Conservation (phyloP, 257 asterid species). For the Solanum chiquidenum region DNA sequence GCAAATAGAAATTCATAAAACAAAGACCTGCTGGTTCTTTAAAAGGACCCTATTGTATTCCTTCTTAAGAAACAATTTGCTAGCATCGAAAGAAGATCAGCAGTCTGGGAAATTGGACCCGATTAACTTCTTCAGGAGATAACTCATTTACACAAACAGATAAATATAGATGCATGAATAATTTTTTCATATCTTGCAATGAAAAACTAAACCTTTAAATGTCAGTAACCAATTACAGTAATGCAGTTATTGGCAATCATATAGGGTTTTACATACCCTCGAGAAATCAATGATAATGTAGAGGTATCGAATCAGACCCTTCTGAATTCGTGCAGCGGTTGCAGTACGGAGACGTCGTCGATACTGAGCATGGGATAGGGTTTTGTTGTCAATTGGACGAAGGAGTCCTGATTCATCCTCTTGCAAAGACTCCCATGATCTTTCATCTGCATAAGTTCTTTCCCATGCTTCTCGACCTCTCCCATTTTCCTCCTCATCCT, state of each 20-base stretch:
- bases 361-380: conserved; percentile 86
- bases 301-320: conserved; percentile 84
- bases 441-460: conserved; percentile 78
- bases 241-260: neutral
- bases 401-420: conserved; percentile 95
- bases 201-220: neutral
- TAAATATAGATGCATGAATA: neutral
- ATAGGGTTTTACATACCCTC: conserved; percentile 31
- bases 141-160: neutral
- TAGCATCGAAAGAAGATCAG: neutral
- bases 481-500: conserved; percentile 59
- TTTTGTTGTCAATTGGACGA: conserved; percentile 82
- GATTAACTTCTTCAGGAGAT: neutral
- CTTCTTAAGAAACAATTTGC: neutral
- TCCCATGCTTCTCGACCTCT: conserved; percentile 87
- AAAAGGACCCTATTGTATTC: neutral
- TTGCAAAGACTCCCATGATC: conserved; percentile 97
- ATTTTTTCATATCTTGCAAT: neutral
- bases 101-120: neutral
- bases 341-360: conserved; percentile 71
- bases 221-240: neutral
- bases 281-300: conserved; percentile 82
- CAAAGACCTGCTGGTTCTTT: neutral
- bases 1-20: neutral
- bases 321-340: conserved; percentile 63